These are phyloP conservation scores for Solanum sitiens DNA, from an alignment of 257 asterid species.

Conservation along the genomic window DNA sequence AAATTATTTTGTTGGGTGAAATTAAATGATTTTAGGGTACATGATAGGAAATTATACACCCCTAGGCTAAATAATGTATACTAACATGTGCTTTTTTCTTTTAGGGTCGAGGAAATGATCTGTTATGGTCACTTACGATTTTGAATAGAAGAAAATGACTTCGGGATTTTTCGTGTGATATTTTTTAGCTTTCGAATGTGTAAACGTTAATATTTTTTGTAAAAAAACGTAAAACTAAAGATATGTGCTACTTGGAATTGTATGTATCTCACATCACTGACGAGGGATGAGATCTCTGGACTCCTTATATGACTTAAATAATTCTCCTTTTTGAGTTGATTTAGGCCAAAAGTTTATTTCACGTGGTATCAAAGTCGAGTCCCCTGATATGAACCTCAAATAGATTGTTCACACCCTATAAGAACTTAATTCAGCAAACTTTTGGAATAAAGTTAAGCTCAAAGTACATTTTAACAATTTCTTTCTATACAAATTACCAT, in stretches of 20 bases:
- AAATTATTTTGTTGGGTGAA: slow-evolving; percentile 39
- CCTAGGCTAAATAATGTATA: background rate
- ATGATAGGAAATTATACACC: background rate
- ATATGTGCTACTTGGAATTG: background rate
- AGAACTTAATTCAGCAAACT: no score
- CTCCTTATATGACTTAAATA: no score
- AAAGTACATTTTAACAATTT: no score
- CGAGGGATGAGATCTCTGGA: background rate
- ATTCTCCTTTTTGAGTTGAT: background rate
- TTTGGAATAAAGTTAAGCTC: no score
- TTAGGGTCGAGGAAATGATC: background rate
- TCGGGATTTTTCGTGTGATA: fast-evolving
- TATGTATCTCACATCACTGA: background rate
- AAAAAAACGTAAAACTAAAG: background rate
- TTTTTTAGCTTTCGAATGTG: fast-evolving
- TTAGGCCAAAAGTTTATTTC: no score
- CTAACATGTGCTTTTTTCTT: background rate
- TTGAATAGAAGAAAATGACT: background rate
- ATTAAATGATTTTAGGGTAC: background rate
- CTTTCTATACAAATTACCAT: no score
- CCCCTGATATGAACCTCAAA: background rate
- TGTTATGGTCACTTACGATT: background rate
- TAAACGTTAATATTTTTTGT: background rate
- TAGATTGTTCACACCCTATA: background rate
- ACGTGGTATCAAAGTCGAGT: no score